These are phyloP conservation scores for Fraxinus latifolia DNA, from an alignment of 305 asterid genomes.

Conservation along the genomic window DNA sequence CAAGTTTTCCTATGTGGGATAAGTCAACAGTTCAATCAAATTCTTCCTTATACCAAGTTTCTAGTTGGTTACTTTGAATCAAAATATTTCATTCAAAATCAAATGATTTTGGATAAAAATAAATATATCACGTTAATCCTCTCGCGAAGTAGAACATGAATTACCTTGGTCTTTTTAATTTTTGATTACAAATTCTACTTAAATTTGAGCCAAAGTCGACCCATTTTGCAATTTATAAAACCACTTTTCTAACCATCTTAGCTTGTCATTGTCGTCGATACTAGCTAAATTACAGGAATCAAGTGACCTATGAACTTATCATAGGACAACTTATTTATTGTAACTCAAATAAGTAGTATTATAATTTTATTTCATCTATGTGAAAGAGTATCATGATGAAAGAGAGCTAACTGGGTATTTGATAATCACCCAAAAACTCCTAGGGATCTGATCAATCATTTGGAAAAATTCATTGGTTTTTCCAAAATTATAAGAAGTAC, in stretches of 20 bases:
- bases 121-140: neutral
- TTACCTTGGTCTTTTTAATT: neutral
- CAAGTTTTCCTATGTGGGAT: neutral
- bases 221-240: neutral
- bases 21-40: neutral
- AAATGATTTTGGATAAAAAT: neutral
- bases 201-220: neutral
- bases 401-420: neutral
- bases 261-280: neutral
- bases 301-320: neutral
- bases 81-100: neutral
- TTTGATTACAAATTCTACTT: no score
- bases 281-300: neutral
- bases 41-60: neutral
- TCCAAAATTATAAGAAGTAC: neutral
- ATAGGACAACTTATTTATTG: neutral
- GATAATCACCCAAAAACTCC: neutral
- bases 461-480: neutral
- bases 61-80: neutral
- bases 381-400: neutral
- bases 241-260: neutral
- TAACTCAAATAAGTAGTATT: neutral
- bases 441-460: neutral
- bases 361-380: neutral
- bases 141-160: neutral